Percentiles rank a stretch among this genome's conserved stretches.
phyloP scores from a whole-genome alignment of 306 rosid genomes.

The Sphenostylis stenocarpa region DNA sequence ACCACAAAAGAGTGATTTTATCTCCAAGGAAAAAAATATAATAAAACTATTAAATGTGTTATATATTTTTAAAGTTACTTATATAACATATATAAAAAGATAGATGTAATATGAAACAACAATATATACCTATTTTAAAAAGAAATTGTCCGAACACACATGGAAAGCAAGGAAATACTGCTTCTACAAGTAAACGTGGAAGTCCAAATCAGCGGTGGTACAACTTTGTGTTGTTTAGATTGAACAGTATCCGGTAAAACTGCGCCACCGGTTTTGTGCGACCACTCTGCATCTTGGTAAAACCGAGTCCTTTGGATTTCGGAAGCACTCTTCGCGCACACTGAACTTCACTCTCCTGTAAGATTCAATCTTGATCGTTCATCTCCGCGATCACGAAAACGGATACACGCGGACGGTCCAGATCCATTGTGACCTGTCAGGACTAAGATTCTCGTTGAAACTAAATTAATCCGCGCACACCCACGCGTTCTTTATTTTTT shows the following conservation, averaged over 20 bases:
- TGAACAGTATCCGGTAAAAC: slow-evolving; percentile 1
- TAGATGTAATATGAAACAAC: too few species aligned
- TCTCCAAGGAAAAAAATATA: too few species aligned
- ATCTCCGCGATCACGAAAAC: neutral
- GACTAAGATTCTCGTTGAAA: slow-evolving; percentile 13
- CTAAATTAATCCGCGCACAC: slow-evolving; percentile 8
- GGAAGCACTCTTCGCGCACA: neutral
- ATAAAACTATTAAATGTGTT: too few species aligned
- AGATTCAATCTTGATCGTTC: slow-evolving; percentile 15
- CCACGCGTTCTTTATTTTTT: neutral
- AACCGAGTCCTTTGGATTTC: slow-evolving; percentile 1
- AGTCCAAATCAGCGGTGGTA: neutral
- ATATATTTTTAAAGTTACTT: too few species aligned
- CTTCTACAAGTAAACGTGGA: neutral
- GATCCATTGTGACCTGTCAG: slow-evolving; percentile 2
- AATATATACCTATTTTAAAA: too few species aligned
- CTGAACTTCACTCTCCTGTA: neutral
- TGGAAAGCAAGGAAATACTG: too few species aligned
- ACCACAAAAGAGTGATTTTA: too few species aligned
- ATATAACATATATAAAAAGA: too few species aligned
- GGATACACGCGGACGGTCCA: neutral
- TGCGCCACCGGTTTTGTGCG: slow-evolving; percentile 24
- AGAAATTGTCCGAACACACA: too few species aligned
- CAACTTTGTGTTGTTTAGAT: too few species aligned
- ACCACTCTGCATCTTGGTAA: slow-evolving; percentile 18